phyloP scores from a whole-genome alignment of 129 eudicot species.

The Centrapalus pauciflorus region DNA sequence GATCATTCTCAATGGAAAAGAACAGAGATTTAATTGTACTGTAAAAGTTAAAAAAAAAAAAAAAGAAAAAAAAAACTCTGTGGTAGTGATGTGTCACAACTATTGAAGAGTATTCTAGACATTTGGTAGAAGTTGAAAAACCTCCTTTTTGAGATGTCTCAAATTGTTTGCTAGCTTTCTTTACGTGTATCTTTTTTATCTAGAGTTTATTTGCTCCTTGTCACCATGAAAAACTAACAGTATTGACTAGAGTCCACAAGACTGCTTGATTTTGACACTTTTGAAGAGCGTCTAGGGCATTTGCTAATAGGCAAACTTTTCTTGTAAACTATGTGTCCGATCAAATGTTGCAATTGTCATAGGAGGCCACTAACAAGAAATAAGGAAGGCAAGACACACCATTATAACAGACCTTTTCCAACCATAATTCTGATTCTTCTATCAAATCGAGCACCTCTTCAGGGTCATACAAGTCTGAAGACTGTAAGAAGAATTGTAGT shows the following conservation, averaged over 20 bases:
- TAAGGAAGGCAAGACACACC: background rate
- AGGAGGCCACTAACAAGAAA: background rate
- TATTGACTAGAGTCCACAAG: background rate
- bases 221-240: background rate
- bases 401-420: conserved; percentile 69
- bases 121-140: background rate
- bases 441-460: conserved; percentile 87
- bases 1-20: no score
- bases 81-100: background rate
- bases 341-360: conserved; percentile 2
- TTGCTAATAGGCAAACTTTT: conserved; percentile 2
- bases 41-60: no score
- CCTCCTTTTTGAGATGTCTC: background rate
- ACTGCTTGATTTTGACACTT: conserved; percentile 3
- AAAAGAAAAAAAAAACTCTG: no score
- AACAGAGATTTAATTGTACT: no score
- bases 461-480: conserved; percentile 86
- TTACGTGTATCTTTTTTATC: no score
- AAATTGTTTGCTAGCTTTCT: no score
- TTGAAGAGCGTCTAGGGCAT: background rate
- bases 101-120: background rate
- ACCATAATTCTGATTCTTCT: conserved; percentile 88
- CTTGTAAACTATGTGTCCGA: background rate
- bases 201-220: background rate
- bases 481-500: conserved; percentile 82